Conservation (phyloP, 257 asterid species). For the Capsicum baccatum region DNA sequence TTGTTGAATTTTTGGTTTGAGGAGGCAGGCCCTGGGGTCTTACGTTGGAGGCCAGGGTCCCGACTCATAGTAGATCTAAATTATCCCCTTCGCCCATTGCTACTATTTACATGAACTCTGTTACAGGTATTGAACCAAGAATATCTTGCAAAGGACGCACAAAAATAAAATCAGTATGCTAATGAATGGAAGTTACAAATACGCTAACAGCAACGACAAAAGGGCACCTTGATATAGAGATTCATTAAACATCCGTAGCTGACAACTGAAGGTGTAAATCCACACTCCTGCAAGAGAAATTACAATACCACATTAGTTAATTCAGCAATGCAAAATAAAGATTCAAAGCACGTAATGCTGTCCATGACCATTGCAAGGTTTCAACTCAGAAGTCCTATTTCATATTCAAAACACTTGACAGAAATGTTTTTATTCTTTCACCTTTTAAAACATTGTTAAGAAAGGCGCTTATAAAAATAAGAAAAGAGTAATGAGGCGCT, state of each 20-base stretch:
- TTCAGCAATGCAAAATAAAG: background rate
- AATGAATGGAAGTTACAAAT: background rate
- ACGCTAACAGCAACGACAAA: background rate
- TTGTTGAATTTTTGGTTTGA: background rate
- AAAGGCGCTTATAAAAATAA: background rate
- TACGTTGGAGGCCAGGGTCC: background rate
- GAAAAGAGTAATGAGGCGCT: background rate
- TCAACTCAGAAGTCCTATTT: background rate
- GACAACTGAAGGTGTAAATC: constrained; percentile 80
- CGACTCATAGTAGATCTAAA: background rate
- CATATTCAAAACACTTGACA: background rate
- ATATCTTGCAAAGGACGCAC: background rate
- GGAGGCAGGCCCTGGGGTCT: background rate
- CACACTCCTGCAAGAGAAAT: constrained; percentile 71
- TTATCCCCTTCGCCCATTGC: background rate
- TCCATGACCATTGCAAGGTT: constrained; percentile 20
- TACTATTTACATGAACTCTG: constrained; percentile 4
- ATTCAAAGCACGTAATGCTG: background rate
- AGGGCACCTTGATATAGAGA: constrained; percentile 78
- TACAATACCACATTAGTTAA: constrained; percentile 10
- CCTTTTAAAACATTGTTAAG: constrained; percentile 26
- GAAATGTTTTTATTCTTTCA: background rate
- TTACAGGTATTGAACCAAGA: background rate
- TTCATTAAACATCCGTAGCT: constrained; percentile 95
- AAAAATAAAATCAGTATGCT: background rate